Base-by-base conservation (phyloP, 1,284 basidiomycete species). In the Peniophora sp. region DNA sequence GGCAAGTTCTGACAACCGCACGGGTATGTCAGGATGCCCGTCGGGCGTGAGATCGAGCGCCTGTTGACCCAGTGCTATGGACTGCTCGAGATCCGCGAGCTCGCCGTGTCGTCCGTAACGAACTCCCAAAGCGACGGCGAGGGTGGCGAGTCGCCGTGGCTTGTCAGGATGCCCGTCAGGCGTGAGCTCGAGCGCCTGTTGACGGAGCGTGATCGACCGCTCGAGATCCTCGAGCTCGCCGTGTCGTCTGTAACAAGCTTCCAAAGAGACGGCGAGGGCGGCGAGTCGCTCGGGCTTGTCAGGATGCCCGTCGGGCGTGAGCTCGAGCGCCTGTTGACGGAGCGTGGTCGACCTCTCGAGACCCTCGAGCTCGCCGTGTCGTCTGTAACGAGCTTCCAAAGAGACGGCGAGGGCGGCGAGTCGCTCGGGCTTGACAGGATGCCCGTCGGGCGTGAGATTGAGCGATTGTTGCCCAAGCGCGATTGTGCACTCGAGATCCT, bases 401-500 rank as follows among this genome's bases (percentile, higher is more conserved):
- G 43, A 24, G 12, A n/a, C 14, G 8, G 20, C 43, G 22, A 45
- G 43, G 23, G 6, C n/a, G 20, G 12, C 8, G n/a, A 45, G 43
- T 23, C 14, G 18, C 8, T 22, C 22, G 3, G 43, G 20, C 20
- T 9, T 18, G 17, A 9, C 9, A 20, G 18, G 12, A 18, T 43
- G 41, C 9, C 18, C 41, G 17, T 43, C 17, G 41, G 41, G 41
- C 11, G 18, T 43, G 41, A 43, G 41, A 9, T 10, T 9, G 17
- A 14, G 12, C 11, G 18, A 9, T 9, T 18, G 17, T 9, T 18
- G 9, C 41, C 9, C 9, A 18, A 43, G 9, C 9, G 11, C 12
- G 41, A 43, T 43, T 12, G 41, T 18, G 17, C 17, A 9, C 12
- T 43, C 41, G 41, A 43, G 41, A 44, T 66, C 64, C 3, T 34